Conservation (phyloP, 2,329 filamentous ascomycete genomes). For the Cladosporium phlei region DNA sequence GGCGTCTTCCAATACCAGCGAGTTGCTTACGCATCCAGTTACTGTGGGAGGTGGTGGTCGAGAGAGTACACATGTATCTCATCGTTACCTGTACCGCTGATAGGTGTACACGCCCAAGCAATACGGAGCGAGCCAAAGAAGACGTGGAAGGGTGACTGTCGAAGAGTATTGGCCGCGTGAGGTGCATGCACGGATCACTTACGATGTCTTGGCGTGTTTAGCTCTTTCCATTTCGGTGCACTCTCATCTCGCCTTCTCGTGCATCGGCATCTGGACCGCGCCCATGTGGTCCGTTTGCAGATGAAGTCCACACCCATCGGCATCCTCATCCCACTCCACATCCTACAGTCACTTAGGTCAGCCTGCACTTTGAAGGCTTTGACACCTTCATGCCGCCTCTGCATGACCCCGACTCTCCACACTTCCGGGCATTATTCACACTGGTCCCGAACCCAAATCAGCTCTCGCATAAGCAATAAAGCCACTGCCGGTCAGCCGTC, state of each 20-base stretch:
- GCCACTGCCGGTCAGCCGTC: constrained; percentile 11
- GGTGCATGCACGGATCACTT: background rate
- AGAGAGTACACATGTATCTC: background rate
- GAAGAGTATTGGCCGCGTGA: constrained; percentile 6
- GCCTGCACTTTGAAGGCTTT: no score
- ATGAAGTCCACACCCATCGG: constrained; percentile 9
- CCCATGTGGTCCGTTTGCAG: background rate
- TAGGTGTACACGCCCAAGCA: constrained; percentile 8
- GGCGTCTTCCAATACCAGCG: no score
- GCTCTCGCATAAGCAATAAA: constrained; percentile 10
- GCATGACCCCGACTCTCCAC: background rate
- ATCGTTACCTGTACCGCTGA: background rate
- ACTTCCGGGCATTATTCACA: background rate
- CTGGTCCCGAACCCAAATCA: background rate
- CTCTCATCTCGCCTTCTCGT: constrained; percentile 9
- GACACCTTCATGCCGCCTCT: background rate
- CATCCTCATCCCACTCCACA: no score
- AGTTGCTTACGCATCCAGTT: constrained; percentile 1
- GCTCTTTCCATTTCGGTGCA: constrained; percentile 4
- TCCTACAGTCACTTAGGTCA: no score
- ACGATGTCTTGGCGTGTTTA: background rate
- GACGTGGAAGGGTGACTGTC: background rate
- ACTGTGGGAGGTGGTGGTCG: no score
- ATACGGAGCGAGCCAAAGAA: constrained; percentile 5
- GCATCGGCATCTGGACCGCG: constrained; percentile 8